phyloP scores from a whole-genome alignment of 169 alveolate species.

The Plasmodium gonderi region DNA sequence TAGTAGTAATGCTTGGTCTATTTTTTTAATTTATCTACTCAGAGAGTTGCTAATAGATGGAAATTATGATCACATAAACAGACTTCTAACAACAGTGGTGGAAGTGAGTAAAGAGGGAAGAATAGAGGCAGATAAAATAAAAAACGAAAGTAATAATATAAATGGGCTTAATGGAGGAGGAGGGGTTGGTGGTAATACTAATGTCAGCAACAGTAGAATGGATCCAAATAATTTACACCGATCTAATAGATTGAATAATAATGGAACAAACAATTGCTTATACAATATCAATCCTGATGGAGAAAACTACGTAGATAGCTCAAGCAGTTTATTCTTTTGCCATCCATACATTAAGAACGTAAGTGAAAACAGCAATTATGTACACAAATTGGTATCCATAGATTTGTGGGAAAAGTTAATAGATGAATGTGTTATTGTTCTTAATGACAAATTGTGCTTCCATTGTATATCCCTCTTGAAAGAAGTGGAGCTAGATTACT shows the following conservation, averaged over 20 bases:
- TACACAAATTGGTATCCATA: conserved; percentile 63
- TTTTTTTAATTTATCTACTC: conserved; percentile 32
- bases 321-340: conserved; percentile 32
- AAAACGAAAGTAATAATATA: neutral
- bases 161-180: too few species aligned
- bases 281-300: neutral
- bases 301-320: conserved; percentile 36
- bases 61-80: conserved; percentile 53
- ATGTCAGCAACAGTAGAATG: neutral
- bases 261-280: neutral
- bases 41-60: conserved; percentile 73
- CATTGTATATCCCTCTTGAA: conserved; percentile 38
- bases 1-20: conserved; percentile 75
- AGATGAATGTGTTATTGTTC: conserved; percentile 65
- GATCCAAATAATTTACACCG: neutral
- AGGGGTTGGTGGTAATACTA: neutral
- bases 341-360: conserved; percentile 51
- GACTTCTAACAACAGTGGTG: conserved; percentile 49
- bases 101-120: conserved; percentile 72
- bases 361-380: conserved; percentile 41
- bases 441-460: conserved; percentile 56
- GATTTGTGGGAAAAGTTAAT: conserved; percentile 75
- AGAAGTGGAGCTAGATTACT: conserved; percentile 67
- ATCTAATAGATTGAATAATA: neutral
- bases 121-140: conserved; percentile 41